Conservation (phyloP, 2,329 filamentous ascomycete genomes). For the Colletotrichum ledebouriae region DNA sequence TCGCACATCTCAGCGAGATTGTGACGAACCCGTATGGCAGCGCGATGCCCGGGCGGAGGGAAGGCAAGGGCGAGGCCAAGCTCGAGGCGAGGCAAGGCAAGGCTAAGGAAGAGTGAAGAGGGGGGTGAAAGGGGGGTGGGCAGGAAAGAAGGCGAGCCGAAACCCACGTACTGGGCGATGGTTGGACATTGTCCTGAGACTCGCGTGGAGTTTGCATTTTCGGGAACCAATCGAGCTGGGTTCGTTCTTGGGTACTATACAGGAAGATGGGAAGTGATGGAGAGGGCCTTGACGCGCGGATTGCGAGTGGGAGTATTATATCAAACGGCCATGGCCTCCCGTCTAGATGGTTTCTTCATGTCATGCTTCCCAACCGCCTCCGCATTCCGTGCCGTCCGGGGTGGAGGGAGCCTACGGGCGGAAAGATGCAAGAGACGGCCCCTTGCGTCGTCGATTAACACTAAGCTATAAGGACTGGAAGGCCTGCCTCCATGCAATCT, state of each 20-base stretch:
- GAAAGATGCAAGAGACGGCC: too few species aligned
- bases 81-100: conserved; percentile 15
- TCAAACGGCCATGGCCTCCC: not conserved
- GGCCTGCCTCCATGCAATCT: conserved; percentile 20
- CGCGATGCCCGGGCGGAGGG: not conserved
- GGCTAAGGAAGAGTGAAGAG: conserved; percentile 1
- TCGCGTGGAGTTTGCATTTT: conserved; percentile 42
- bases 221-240: conserved; percentile 33
- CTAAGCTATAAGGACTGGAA: conserved; percentile 12
- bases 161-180: conserved; percentile 40
- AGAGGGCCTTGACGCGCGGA: conserved; percentile 5
- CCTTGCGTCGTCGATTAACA: not conserved
- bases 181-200: conserved; percentile 34
- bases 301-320: conserved; percentile 37
- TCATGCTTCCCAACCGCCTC: conserved; percentile 14
- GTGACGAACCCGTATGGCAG: conserved; percentile 30
- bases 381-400: conserved; percentile 18
- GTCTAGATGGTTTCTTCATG: conserved; percentile 16
- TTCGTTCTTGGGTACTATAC: conserved; percentile 15
- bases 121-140: conserved; percentile 26
- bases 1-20: conserved; percentile 26
- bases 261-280: conserved; percentile 9
- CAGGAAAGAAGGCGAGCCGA: conserved; percentile 23
- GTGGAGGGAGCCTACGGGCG: not conserved
- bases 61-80: conserved; percentile 23